Evolutionary conservation across 2,329 filamentous ascomycete genomes (phyloP).

Genomic region (Fonsecaea nubica): DNA sequence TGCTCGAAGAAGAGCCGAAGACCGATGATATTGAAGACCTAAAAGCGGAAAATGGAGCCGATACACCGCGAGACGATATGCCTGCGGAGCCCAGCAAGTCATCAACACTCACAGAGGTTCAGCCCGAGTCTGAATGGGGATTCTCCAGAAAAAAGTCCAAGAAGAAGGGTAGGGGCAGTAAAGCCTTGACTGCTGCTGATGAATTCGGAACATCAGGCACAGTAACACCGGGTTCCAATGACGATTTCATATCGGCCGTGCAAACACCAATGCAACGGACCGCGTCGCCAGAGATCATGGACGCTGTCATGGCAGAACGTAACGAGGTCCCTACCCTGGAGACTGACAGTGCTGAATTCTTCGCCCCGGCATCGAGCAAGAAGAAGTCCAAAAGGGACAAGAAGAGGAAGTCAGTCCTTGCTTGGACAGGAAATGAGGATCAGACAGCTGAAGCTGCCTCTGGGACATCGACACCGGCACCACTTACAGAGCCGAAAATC

Average conservation of each 20-base stretch:
- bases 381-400: slow-evolving; percentile 41
- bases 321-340: slow-evolving; percentile 5
- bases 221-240: slow-evolving; percentile 13
- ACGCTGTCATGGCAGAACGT: slow-evolving; percentile 2
- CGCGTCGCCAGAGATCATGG: slow-evolving; percentile 13
- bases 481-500: neutral
- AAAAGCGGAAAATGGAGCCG: neutral
- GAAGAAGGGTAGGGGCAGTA: slow-evolving; percentile 28
- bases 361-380: slow-evolving; percentile 40
- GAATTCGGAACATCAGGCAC: slow-evolving; percentile 10
- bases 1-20: slow-evolving; percentile 5
- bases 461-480: slow-evolving; percentile 3
- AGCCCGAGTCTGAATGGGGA: slow-evolving; percentile 29
- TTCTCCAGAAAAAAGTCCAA: slow-evolving; percentile 44
- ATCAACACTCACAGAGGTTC: neutral
- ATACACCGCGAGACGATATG: slow-evolving; percentile 2
- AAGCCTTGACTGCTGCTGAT: slow-evolving; percentile 9
- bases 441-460: slow-evolving; percentile 10
- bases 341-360: slow-evolving; percentile 11
- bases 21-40: neutral
- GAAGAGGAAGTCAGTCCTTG: slow-evolving; percentile 23
- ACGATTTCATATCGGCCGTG: slow-evolving; percentile 19
- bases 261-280: slow-evolving; percentile 15
- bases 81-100: neutral
- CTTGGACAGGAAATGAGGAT: slow-evolving; percentile 22